phyloP scores from a whole-genome alignment of 2,329 filamentous ascomycete genomes.

The Fusarium brevicatenulatum region DNA sequence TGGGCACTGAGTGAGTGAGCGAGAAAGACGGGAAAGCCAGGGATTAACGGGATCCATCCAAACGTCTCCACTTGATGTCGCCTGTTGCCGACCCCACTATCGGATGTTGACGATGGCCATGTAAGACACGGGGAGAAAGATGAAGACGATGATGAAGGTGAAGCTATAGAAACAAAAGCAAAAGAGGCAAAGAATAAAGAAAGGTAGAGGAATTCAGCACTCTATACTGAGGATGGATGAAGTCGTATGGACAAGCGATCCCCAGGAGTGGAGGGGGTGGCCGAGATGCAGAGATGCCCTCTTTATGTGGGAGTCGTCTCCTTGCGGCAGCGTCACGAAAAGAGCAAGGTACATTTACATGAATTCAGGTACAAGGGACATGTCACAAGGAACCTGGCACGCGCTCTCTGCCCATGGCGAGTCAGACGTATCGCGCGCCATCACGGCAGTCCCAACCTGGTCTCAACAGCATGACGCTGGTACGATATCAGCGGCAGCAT shows the following conservation, averaged over 20 bases:
- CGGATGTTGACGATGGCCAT: constrained; percentile 42
- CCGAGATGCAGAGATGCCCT: constrained; percentile 32
- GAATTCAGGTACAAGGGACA: constrained; percentile 26
- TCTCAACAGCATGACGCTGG: constrained; percentile 37
- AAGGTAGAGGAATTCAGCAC: not conserved
- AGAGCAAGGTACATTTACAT: constrained; percentile 30
- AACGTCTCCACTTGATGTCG: constrained; percentile 41
- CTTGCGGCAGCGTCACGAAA: constrained; percentile 24
- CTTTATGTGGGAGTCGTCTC: constrained; percentile 42
- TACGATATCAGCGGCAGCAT: constrained; percentile 33
- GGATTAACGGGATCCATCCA: constrained; percentile 39
- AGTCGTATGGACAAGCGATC: constrained; percentile 6
- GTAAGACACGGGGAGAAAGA: constrained; percentile 30
- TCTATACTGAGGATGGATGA: not conserved
- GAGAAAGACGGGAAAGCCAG: constrained; percentile 1
- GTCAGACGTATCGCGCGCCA: constrained; percentile 22
- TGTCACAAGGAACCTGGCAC: constrained; percentile 37
- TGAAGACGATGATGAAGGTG: constrained; percentile 7
- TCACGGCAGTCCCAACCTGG: constrained; percentile 33
- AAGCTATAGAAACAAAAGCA: constrained; percentile 17
- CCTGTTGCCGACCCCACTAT: constrained; percentile 47
- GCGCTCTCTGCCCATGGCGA: constrained; percentile 30
- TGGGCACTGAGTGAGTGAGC: not conserved
- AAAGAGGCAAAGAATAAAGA: not conserved
- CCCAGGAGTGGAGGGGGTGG: constrained; percentile 18